phyloP scores from a whole-genome alignment of 2,329 filamentous ascomycete genomes.

The Diaporthe aspalathi region DNA sequence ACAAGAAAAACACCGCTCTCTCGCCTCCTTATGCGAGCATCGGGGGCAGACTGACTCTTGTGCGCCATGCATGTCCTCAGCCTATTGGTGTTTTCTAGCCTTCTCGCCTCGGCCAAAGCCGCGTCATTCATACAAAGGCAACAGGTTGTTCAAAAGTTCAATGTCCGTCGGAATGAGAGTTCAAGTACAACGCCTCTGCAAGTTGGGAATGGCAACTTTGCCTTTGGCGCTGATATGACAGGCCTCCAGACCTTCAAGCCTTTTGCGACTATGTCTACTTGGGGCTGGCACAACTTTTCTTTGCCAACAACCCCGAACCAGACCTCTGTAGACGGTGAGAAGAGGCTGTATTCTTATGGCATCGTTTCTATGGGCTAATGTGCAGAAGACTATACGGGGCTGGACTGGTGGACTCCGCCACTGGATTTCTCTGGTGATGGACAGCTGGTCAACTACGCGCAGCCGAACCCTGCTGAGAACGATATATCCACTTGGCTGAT shows the following conservation, averaged over 20 bases:
- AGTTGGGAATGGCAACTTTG: slow-evolving; percentile 62
- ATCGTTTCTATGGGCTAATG: slow-evolving; percentile 33
- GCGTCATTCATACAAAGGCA: slow-evolving; percentile 46
- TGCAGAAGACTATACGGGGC: slow-evolving; percentile 51
- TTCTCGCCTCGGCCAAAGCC: slow-evolving; percentile 39
- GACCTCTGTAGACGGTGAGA: slow-evolving; percentile 50
- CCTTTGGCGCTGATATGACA: slow-evolving; percentile 59
- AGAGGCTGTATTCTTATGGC: neutral
- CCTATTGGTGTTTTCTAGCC: slow-evolving; percentile 30
- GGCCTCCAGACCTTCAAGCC: slow-evolving; percentile 60
- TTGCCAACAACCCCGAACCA: slow-evolving; percentile 54
- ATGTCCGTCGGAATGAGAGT: slow-evolving; percentile 59
- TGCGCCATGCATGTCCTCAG: slow-evolving; percentile 11
- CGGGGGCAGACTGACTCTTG: neutral
- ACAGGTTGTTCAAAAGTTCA: slow-evolving; percentile 55
- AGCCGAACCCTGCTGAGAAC: slow-evolving; percentile 54
- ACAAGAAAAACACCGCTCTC: neutral
- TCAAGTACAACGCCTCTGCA: slow-evolving; percentile 63
- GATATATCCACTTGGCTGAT: slow-evolving; percentile 58
- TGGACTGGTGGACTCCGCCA: slow-evolving; percentile 54
- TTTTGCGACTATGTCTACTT: slow-evolving; percentile 59
- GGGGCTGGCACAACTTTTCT: slow-evolving; percentile 63
- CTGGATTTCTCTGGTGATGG: slow-evolving; percentile 45
- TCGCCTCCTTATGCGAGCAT: neutral
- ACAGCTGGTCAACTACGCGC: slow-evolving; percentile 54